A percentile compares a stretch with the other conserved stretches of the same genome.
phyloP scores from a whole-genome alignment of 371 early-diverging fungal species.

The Mortierella sp. region DNA sequence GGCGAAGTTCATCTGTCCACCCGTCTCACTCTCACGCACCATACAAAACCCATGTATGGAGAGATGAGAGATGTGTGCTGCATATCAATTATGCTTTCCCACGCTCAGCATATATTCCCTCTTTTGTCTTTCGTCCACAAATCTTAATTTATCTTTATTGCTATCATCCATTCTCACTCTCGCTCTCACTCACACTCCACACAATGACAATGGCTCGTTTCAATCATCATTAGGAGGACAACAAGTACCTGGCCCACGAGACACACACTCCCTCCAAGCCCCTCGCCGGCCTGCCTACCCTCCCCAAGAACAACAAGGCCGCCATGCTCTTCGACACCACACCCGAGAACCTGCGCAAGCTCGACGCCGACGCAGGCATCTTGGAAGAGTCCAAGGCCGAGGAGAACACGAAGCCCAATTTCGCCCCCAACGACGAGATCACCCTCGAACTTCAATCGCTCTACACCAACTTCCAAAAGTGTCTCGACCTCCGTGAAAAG shows the following conservation, averaged over 20 bases:
- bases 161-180: not conserved
- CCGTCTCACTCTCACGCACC: not conserved
- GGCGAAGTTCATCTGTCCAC: not conserved
- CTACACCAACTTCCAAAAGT: constrained; percentile 71
- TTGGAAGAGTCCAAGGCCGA: constrained; percentile 46
- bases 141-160: not conserved
- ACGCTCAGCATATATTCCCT: not conserved
- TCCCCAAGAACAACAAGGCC: constrained; percentile 24
- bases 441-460: constrained; percentile 68
- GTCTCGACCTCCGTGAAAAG: constrained; percentile 86
- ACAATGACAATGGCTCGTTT: not conserved
- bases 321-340: constrained; percentile 43
- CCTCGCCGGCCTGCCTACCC: constrained; percentile 17
- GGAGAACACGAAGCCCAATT: constrained; percentile 48
- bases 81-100: constrained; percentile 6
- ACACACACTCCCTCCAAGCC: constrained; percentile 57
- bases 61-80: not conserved
- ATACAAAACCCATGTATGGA: too few species aligned
- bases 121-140: not conserved
- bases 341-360: constrained; percentile 45
- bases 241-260: constrained; percentile 57
- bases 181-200: too few species aligned
- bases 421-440: constrained; percentile 61
- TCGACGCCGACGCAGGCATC: constrained; percentile 50
- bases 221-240: constrained; percentile 38